phyloP scores from a whole-genome alignment of 768 basidiomycete species.

The Hericium alpestre region DNA sequence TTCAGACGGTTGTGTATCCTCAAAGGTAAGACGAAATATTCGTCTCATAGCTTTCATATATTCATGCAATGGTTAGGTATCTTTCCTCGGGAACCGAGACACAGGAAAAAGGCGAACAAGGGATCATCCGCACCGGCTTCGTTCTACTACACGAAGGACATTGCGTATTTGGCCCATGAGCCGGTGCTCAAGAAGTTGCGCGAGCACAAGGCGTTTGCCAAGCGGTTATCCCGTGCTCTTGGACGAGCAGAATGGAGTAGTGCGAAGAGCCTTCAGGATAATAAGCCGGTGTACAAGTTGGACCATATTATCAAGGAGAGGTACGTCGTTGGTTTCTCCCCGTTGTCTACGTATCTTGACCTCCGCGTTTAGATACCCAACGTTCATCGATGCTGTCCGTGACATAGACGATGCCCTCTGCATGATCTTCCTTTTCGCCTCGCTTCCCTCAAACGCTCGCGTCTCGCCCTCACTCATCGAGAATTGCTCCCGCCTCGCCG shows the following conservation, averaged over 20 bases:
- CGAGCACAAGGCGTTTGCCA: conserved; percentile 97
- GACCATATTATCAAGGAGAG: conserved; percentile 98
- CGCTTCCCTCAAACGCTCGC: conserved; percentile 76
- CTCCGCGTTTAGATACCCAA: conserved; percentile 66
- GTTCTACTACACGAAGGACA: conserved; percentile 98
- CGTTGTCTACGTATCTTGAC: background rate
- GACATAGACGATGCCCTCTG: conserved; percentile 97
- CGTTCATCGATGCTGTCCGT: conserved; percentile 88
- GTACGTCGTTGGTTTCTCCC: conserved; percentile 31
- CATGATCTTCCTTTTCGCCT: conserved; percentile 88
- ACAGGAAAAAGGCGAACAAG: conserved; percentile 90
- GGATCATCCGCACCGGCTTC: conserved; percentile 94
- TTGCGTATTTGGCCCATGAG: conserved; percentile 93
- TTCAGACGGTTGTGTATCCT: conserved; percentile 94
- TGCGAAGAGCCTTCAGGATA: conserved; percentile 89
- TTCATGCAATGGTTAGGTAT: conserved; percentile 48
- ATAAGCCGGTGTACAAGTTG: conserved; percentile 80
- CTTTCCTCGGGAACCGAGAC: conserved; percentile 91
- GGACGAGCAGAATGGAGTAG: conserved; percentile 92
- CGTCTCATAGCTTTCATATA: background rate
- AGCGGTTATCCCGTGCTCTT: conserved; percentile 87
- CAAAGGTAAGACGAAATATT: conserved; percentile 53
- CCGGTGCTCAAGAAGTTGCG: conserved; percentile 87
- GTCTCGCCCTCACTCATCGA: conserved; percentile 77
- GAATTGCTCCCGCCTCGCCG: conserved; percentile 81